Evolutionary conservation across 2,329 filamentous ascomycete genomes (phyloP).

Genomic region (Myriosclerotinia scirpicola): DNA sequence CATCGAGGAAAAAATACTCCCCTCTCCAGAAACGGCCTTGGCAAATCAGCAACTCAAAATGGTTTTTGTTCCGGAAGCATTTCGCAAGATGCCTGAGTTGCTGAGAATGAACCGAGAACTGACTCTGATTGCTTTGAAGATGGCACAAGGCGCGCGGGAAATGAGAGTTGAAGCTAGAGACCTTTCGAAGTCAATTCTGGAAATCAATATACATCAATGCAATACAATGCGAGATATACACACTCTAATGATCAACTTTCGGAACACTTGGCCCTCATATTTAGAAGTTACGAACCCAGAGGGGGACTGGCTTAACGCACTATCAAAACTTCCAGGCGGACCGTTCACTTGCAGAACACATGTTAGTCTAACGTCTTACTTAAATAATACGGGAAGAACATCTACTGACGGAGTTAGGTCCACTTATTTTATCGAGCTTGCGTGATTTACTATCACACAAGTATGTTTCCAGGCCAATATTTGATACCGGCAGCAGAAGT

Average conservation of each 20-base stretch:
- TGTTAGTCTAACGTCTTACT: background rate
- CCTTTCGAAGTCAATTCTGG: background rate
- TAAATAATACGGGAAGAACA: background rate
- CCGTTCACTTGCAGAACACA: conserved; percentile 10
- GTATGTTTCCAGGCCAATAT: conserved; percentile 52
- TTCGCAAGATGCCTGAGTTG: background rate
- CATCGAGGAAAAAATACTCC: conserved; percentile 48
- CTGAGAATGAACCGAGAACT: conserved; percentile 33
- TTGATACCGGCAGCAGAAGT: conserved; percentile 43
- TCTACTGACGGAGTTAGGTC: conserved; percentile 38
- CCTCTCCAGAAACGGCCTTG: conserved; percentile 37
- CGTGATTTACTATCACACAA: conserved; percentile 54
- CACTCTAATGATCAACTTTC: background rate
- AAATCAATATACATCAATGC: background rate
- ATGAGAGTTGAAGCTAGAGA: conserved; percentile 27
- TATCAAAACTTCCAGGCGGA: conserved; percentile 1
- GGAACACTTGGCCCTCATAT: background rate
- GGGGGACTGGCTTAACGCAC: background rate
- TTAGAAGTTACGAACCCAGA: background rate
- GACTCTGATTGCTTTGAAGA: conserved; percentile 30
- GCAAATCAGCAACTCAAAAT: background rate
- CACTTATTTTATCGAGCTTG: conserved; percentile 50
- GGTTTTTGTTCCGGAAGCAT: background rate
- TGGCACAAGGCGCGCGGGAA: conserved; percentile 31
- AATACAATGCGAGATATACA: conserved; percentile 1